Evolutionary conservation across 768 basidiomycete species (phyloP), one percentile per base, ranked within the genome.

Genomic region (Boletus bicolor): DNA sequence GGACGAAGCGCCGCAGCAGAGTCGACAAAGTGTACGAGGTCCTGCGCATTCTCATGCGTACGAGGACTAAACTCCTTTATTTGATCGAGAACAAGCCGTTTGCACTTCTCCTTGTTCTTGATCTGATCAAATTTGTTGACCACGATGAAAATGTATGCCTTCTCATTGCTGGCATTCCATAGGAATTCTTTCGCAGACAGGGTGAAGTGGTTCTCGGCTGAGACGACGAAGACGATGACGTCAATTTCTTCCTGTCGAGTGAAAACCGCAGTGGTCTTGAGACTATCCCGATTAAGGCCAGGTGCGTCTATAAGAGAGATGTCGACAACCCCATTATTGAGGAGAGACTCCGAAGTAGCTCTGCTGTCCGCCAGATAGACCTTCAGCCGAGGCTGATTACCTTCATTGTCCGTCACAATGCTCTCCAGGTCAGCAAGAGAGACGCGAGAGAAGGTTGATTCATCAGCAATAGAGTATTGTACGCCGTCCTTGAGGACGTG

Each of bases 231-330:
- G 54, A 99, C 96, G 54, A 99, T 84, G 24, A 99, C 96, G 69
- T 99, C 97, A 44, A 99, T 98, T 74, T 98, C 95, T 67, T 95
- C 90, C 72, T 98, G 97, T 17, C 93, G 90, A 35, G 95, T 84
- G 63, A 99, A 98, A 49, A 97, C 77, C 7, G 93, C 91, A 4
- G 96, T 99, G 1, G 97, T 99, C 76, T 96, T 89, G 67, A 94
- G 66, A 56, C 86, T 91, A 72, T 99, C 97, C 45, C 93, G 86
- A 73, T 99, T 99, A 50, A 99, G 84, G 51, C 97, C 97, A 3
- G 97, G 97, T 0, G 95, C 96, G 63, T 99, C 97, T 70, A 98
- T 98, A 65, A 98, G 89, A 11, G 95, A 95, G 64, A 98, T 98
- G 70, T 97, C 92, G 66, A 97, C 93, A 51, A 97, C 86, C 56